Evolutionary conservation across 2,329 filamentous ascomycete genomes (phyloP).

Genomic region (Botrytis galanthina): DNA sequence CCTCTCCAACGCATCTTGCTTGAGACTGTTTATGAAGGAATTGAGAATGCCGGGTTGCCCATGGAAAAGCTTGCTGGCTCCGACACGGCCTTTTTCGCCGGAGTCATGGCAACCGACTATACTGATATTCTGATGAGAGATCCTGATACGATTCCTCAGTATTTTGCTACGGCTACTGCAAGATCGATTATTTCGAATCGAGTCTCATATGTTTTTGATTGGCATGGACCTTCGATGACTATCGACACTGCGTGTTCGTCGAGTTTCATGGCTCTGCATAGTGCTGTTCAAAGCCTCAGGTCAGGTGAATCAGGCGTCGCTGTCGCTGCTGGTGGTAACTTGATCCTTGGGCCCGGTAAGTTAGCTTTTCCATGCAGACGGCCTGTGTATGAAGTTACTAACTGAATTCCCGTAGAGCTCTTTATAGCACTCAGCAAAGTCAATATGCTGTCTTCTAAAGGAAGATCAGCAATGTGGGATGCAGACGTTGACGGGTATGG

Average conservation of each 20-base stretch:
- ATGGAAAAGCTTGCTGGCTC: conserved; percentile 28
- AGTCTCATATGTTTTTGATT: conserved; percentile 37
- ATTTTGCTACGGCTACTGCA: conserved; percentile 26
- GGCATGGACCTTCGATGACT: conserved; percentile 25
- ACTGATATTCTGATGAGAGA: conserved; percentile 23
- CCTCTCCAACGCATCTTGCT: conserved; percentile 52
- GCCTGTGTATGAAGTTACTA: no score
- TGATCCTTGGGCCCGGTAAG: background rate
- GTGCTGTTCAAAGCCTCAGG: conserved; percentile 39
- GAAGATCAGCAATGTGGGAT: conserved; percentile 57
- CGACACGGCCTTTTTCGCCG: conserved; percentile 30
- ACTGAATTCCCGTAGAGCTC: background rate
- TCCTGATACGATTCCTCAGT: conserved; percentile 33
- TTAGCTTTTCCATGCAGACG: no score
- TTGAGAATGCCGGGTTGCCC: conserved; percentile 36
- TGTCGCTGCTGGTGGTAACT: background rate
- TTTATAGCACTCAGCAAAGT: conserved; percentile 18
- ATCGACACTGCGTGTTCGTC: conserved; percentile 53
- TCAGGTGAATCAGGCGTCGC: conserved; percentile 28
- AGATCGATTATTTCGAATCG: conserved; percentile 33
- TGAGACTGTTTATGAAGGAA: conserved; percentile 38
- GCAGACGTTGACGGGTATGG: conserved; percentile 61
- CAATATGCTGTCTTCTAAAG: conserved; percentile 39
- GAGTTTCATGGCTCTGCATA: conserved; percentile 50
- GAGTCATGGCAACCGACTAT: conserved; percentile 27